phyloP scores from a whole-genome alignment of 139 green algal species.

The Closterium sp. region DNA sequence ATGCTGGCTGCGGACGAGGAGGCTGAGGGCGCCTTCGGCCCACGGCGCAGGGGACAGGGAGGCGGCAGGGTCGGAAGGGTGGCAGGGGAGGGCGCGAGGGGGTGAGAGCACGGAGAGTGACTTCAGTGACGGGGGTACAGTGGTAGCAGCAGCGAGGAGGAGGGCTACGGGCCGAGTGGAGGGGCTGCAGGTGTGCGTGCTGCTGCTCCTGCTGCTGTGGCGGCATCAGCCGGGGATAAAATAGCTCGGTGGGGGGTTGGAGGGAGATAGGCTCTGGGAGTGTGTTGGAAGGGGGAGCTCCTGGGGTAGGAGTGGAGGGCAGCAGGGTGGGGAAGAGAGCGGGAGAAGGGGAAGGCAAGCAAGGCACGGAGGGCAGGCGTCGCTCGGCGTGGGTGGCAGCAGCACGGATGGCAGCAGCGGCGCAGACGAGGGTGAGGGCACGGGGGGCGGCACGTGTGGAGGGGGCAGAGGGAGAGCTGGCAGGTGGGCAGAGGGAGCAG shows the following conservation, averaged over 20 bases:
- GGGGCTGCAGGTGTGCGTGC: background rate
- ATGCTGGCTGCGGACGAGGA: background rate
- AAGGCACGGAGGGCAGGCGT: background rate
- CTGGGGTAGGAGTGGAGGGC: background rate
- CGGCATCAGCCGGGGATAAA: background rate
- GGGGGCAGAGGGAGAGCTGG: background rate
- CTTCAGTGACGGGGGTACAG: background rate
- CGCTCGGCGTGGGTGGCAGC: background rate
- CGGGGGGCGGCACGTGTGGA: background rate
- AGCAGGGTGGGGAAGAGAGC: background rate
- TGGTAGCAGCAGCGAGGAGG: background rate
- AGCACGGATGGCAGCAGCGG: background rate
- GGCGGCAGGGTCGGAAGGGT: background rate
- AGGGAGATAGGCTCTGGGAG: background rate
- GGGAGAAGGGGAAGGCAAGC: background rate
- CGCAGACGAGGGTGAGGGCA: background rate
- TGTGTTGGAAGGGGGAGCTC: background rate
- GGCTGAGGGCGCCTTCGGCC: slow-evolving; percentile 1
- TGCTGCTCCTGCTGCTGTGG: background rate
- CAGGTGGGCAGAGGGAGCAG: background rate
- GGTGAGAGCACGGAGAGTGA: background rate
- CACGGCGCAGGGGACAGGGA: background rate
- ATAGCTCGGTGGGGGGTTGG: background rate
- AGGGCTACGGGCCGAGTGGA: background rate
- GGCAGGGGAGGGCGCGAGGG: background rate